Percentiles rank a stretch among this genome's conserved stretches.
phyloP scores from a whole-genome alignment of 768 basidiomycete species.

The Tremella mesenterica region DNA sequence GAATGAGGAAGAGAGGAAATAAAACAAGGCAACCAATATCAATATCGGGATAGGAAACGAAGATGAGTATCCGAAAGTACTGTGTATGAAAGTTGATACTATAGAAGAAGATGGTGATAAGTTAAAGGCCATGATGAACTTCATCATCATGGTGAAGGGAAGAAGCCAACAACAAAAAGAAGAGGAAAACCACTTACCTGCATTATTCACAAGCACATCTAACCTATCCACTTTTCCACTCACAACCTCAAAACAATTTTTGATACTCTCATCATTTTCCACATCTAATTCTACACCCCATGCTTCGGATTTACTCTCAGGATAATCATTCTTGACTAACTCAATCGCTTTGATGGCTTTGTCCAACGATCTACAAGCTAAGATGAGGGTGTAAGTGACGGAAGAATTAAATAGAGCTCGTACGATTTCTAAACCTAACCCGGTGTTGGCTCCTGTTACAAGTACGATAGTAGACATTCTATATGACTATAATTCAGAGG shows the following conservation, averaged over 20 bases:
- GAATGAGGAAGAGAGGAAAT: too few relatives aligned
- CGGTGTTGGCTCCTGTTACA: slow-evolving; percentile 24
- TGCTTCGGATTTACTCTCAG: neutral
- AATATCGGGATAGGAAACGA: too few relatives aligned
- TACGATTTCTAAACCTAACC: slow-evolving; percentile 18
- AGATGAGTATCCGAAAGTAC: too few relatives aligned
- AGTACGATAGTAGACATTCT: slow-evolving; percentile 19
- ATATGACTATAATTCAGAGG: too few relatives aligned
- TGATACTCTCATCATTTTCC: neutral
- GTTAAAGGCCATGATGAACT: neutral
- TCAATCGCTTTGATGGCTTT: neutral
- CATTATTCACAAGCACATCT: neutral
- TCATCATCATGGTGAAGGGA: neutral
- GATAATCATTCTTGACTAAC: neutral
- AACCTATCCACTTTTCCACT: neutral
- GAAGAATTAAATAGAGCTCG: slow-evolving; percentile 10
- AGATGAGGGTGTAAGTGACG: neutral
- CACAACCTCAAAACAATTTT: neutral
- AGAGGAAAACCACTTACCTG: neutral
- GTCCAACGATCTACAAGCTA: neutral
- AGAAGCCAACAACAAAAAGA: neutral
- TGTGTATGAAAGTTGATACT: too few relatives aligned
- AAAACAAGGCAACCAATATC: too few relatives aligned
- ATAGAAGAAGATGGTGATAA: too few relatives aligned
- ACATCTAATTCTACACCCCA: neutral